These are phyloP conservation scores for Blechomonas ayalai DNA, from an alignment of 208 protist genomes.

Conservation along the genomic window DNA sequence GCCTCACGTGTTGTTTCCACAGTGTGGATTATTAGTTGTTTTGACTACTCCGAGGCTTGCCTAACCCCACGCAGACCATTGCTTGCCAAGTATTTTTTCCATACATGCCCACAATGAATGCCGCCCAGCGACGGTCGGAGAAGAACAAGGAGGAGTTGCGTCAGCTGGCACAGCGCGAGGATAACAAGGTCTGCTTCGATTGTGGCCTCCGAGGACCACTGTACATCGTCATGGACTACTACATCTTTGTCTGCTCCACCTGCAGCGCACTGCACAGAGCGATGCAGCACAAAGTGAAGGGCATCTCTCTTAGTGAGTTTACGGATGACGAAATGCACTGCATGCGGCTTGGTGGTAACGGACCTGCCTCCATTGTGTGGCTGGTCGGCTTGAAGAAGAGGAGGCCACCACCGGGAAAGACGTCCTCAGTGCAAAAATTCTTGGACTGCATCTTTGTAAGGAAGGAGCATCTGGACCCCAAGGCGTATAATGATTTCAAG, in stretches of 20 bases:
- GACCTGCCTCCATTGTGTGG: slow-evolving; percentile 50
- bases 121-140: slow-evolving; percentile 43
- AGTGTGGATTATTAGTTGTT: too few species aligned
- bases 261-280: slow-evolving; percentile 75
- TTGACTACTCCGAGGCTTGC: too few species aligned
- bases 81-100: too few species aligned
- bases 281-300: slow-evolving; percentile 85
- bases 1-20: too few species aligned
- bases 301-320: slow-evolving; percentile 83
- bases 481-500: slow-evolving; percentile 25
- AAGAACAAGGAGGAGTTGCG: slow-evolving; percentile 60
- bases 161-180: slow-evolving; percentile 37
- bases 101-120: too few species aligned
- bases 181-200: slow-evolving; percentile 68
- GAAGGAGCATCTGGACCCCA: slow-evolving; percentile 21
- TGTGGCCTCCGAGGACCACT: slow-evolving; percentile 64
- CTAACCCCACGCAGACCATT: too few species aligned
- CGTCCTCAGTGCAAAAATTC: slow-evolving; percentile 20
- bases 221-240: slow-evolving; percentile 65
- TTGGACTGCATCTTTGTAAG: slow-evolving; percentile 41
- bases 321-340: slow-evolving; percentile 53
- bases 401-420: slow-evolving; percentile 32
- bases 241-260: slow-evolving; percentile 75
- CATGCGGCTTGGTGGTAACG: slow-evolving; percentile 55
- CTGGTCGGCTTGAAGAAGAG: slow-evolving; percentile 27